Evolutionary conservation across 2,329 filamentous ascomycete species (phyloP), one percentile per base, ranked within the genome.

Genomic region (Tolypocladium nubicola): DNA sequence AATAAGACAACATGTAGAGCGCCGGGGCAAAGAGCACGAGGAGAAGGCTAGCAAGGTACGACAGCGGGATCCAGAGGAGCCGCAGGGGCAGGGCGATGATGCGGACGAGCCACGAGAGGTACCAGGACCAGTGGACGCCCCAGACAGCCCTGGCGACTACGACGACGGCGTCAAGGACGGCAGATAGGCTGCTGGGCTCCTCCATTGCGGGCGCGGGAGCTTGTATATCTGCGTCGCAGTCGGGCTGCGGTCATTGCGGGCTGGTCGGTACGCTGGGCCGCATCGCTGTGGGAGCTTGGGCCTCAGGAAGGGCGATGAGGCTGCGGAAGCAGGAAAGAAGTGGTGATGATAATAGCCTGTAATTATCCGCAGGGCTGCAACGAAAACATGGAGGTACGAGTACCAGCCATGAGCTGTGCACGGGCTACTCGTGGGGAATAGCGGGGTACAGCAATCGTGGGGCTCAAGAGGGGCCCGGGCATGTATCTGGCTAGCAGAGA

Each of bases 21-120:
- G 67, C 63, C 2, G 75, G 75, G n/a, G 72, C 69, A 38, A 75
- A 64, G 3, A 75, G 26, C 9, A 69, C 60, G 38, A 68, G 66
- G 19, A 73, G 37, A 5, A 69, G 30, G 37, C 61, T 59, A 35
- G 62, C 50, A 14, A 72, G 14, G 40, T 69, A 64, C 1, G 63
- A 61, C 6, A 73, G 30, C 0, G 71, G 72, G n/a, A 67, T 57
- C 41, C 65, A 62, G 45, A 67, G 54, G 53, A 73, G 61, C 7
- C 62, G 64, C 38, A 71, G 60, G 23, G 72, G 72, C 33, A 71
- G 62, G 52, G 63, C 57, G 57, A 67, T 19, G 54, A 69, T 40
- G 54, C 57, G 60, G 35, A 61, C 62, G 54, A 69, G 35, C 21
- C 58, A 59, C 38, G 60, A 62, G 53, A 67, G 54, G 63, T 62